phyloP scores from a whole-genome alignment of 176 grass and related monocot species.

The Dendrocalamus sinicus region DNA sequence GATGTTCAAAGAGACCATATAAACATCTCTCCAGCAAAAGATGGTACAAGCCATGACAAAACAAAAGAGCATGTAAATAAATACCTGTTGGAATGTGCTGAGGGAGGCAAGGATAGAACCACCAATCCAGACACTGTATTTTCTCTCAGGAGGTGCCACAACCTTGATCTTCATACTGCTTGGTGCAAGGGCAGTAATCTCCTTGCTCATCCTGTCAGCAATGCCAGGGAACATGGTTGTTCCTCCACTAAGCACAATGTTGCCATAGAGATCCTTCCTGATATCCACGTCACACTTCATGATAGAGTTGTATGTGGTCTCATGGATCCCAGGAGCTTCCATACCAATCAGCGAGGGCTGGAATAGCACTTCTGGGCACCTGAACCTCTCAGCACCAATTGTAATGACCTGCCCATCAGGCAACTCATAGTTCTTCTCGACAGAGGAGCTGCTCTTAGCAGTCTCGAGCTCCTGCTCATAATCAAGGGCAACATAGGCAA shows the following conservation, averaged over 20 bases:
- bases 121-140: conserved; percentile 57
- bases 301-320: conserved; percentile 64
- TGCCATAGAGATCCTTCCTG: conserved; percentile 57
- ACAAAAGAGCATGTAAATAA: neutral
- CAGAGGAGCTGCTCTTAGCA: conserved; percentile 48
- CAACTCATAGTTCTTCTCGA: conserved; percentile 51
- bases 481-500: conserved; percentile 52
- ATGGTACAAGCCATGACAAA: neutral
- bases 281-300: conserved; percentile 59
- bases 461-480: conserved; percentile 55
- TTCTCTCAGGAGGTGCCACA: conserved; percentile 54
- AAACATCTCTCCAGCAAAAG: neutral
- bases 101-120: conserved; percentile 58
- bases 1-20: neutral
- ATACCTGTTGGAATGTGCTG: conserved; percentile 59
- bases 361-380: conserved; percentile 56
- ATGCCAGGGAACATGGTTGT: conserved; percentile 61
- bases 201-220: conserved; percentile 59
- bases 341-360: conserved; percentile 55
- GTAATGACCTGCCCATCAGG: conserved; percentile 57
- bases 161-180: conserved; percentile 63
- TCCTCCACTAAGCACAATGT: conserved; percentile 58
- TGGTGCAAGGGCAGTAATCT: conserved; percentile 54
- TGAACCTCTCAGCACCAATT: conserved; percentile 53
- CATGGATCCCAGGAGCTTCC: conserved; percentile 56